Evolutionary conservation across 2,329 filamentous ascomycete species (phyloP).

Genomic region (Plectosphaerella plurivora): DNA sequence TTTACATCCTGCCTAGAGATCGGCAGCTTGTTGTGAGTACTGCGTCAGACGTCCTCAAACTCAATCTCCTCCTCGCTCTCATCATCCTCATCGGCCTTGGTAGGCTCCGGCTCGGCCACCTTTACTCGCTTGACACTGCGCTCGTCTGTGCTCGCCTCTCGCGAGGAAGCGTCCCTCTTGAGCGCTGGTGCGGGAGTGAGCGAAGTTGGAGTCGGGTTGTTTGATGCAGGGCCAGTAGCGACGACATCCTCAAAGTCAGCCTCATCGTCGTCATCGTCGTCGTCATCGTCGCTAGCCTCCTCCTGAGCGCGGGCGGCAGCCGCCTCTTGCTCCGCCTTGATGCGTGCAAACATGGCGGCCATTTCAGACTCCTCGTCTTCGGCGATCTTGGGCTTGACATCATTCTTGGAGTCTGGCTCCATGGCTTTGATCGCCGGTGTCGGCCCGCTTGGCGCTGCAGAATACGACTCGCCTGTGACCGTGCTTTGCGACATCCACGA

Average conservation of each 20-base stretch:
- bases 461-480: constrained; percentile 59
- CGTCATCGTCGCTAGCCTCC: constrained; percentile 20
- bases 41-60: constrained; percentile 50
- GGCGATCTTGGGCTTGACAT: constrained; percentile 32
- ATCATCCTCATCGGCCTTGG: constrained; percentile 33
- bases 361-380: constrained; percentile 53
- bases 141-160: constrained; percentile 30
- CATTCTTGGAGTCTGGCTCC: constrained; percentile 44
- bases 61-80: constrained; percentile 50
- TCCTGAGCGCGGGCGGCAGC: constrained; percentile 28
- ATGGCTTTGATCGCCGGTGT: constrained; percentile 29
- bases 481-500: constrained; percentile 70
- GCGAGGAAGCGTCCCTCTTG: constrained; percentile 28
- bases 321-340: constrained; percentile 56
- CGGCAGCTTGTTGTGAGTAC: no score
- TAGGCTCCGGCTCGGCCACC: constrained; percentile 44
- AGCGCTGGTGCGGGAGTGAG: constrained; percentile 18
- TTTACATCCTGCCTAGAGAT: no score
- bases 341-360: constrained; percentile 62
- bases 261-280: constrained; percentile 36
- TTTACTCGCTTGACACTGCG: constrained; percentile 57
- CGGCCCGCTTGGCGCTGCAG: constrained; percentile 29
- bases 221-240: constrained; percentile 26
- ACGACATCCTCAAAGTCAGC: constrained; percentile 48
- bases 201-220: constrained; percentile 23